Conservation (phyloP, 305 asterid genomes). For the Lippia alba region DNA sequence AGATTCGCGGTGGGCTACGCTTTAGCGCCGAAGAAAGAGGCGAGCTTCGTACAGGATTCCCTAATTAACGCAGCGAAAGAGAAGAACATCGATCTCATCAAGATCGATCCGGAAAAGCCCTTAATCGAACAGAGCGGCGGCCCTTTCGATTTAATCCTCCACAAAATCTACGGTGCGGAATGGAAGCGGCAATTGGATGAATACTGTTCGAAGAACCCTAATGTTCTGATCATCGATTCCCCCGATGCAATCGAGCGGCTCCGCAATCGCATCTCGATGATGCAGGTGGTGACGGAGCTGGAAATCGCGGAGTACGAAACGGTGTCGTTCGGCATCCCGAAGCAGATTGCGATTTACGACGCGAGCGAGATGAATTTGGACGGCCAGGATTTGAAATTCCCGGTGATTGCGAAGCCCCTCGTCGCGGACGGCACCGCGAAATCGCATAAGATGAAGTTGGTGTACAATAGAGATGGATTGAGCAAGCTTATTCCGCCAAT, state of each 20-base stretch:
- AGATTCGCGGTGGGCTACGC: slow-evolving; percentile 76
- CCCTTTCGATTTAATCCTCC: slow-evolving; percentile 72
- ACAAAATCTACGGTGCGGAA: slow-evolving; percentile 65
- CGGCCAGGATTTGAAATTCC: slow-evolving; percentile 58
- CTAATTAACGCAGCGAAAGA: slow-evolving; percentile 57
- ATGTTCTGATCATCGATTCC: slow-evolving; percentile 56
- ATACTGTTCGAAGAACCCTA: slow-evolving; percentile 52
- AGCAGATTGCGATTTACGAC: slow-evolving; percentile 63
- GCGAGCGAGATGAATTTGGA: slow-evolving; percentile 45
- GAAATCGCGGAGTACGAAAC: slow-evolving; percentile 36
- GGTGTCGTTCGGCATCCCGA: slow-evolving; percentile 66
- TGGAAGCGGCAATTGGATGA: slow-evolving; percentile 66
- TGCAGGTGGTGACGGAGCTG: slow-evolving; percentile 60
- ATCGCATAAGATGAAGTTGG: slow-evolving; percentile 73
- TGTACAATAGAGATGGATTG: slow-evolving; percentile 63
- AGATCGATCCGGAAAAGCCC: slow-evolving; percentile 62
- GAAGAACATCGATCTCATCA: slow-evolving; percentile 66
- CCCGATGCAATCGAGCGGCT: slow-evolving; percentile 72
- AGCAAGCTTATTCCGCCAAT: slow-evolving; percentile 69
- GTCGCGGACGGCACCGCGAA: slow-evolving; percentile 83
- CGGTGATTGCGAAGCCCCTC: slow-evolving; percentile 75
- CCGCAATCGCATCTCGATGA: slow-evolving; percentile 78
- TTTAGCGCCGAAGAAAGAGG: slow-evolving; percentile 73
- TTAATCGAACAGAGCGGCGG: slow-evolving; percentile 76
- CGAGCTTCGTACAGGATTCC: slow-evolving; percentile 68